phyloP scores from a whole-genome alignment of 2,329 filamentous ascomycete species.

The Cladosporium colombiae region DNA sequence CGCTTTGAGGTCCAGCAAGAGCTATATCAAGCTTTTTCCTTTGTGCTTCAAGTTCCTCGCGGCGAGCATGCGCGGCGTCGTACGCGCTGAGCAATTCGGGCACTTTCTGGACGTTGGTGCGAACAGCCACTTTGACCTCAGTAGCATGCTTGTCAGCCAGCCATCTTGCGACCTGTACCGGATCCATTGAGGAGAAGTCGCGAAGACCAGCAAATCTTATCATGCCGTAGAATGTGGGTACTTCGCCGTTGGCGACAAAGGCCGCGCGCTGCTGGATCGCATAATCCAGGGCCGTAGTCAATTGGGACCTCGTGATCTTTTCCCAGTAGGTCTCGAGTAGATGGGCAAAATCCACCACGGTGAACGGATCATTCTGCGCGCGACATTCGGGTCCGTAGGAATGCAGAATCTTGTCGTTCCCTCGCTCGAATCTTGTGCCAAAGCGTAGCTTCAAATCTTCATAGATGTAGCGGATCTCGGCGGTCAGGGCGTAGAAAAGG shows the following conservation, averaged over 20 bases:
- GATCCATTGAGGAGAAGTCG: neutral
- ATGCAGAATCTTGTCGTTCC: slow-evolving; percentile 23
- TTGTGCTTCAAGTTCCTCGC: neutral
- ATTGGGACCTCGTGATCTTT: slow-evolving; percentile 22
- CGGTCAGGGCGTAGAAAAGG: slow-evolving; percentile 27
- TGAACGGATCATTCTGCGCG: slow-evolving; percentile 20
- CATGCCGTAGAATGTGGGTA: neutral
- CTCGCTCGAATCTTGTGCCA: slow-evolving; percentile 20
- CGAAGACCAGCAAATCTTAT: neutral
- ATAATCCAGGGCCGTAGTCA: slow-evolving; percentile 26
- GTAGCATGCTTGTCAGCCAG: slow-evolving; percentile 20
- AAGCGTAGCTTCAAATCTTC: slow-evolving; percentile 22
- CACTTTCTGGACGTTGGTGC: neutral
- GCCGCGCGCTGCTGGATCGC: slow-evolving; percentile 21
- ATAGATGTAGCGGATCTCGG: slow-evolving; percentile 27
- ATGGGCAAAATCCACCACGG: slow-evolving; percentile 23
- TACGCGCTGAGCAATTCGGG: neutral
- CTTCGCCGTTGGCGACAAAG: neutral
- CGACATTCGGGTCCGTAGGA: slow-evolving; percentile 17
- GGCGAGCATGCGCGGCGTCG: neutral
- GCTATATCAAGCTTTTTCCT: neutral
- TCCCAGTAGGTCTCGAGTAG: slow-evolving; percentile 29
- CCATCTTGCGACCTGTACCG: slow-evolving; percentile 16
- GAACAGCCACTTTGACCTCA: slow-evolving; percentile 15
- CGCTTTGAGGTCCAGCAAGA: neutral